Evolutionary conservation across 768 basidiomycete genomes (phyloP), one percentile per base, ranked within the genome.

Genomic region (Serendipita sp.): DNA sequence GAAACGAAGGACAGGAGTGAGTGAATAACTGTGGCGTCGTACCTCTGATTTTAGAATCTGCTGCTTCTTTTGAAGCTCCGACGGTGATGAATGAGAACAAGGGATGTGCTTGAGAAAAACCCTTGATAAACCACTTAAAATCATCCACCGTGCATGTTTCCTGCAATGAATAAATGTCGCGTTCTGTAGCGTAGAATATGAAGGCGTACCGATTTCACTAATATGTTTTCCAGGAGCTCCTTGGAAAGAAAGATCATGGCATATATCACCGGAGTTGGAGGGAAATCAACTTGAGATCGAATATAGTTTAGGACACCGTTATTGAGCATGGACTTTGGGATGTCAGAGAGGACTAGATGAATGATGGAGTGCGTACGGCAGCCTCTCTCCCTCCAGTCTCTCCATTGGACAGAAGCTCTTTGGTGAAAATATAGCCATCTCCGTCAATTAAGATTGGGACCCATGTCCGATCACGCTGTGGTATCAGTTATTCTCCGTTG

Each of bases 1-100:
- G 45, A 20, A 5, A 28, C 5, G 5, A 20, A 17, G 9, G 9
- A 9, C 45, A 9, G 26, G 20, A 20, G 14, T 5, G 17, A n/a
- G 5, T 17, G 45, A 50, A n/a, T n/a, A n/a, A 26, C 16, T 26
- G 9, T 11, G 53, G n/a, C 41, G n/a, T 60, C 70, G 53, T 66
- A 85, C 86, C 83, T 77, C 84, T 85, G 70, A 88, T 80, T 73
- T 88, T 88, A 44, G 82, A 78, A 71, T 88, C 85, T 28, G 84
- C 85, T 2, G 82, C 83, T 75, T 88, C 86, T 72, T 88, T 88
- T 58, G 76, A 80, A 64, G 73, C 74, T 58, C 86, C 86, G 58
- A 84, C 84, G 70, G 87, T 85, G 33, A 85, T 76, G 73, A 88
- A 81, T 60, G 80, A 71, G 69, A 86, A 87, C 48, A 82, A 78